Evolutionary conservation across 352 stramenopile genomes (phyloP).

Genomic region (Phytopythium helicoides): DNA sequence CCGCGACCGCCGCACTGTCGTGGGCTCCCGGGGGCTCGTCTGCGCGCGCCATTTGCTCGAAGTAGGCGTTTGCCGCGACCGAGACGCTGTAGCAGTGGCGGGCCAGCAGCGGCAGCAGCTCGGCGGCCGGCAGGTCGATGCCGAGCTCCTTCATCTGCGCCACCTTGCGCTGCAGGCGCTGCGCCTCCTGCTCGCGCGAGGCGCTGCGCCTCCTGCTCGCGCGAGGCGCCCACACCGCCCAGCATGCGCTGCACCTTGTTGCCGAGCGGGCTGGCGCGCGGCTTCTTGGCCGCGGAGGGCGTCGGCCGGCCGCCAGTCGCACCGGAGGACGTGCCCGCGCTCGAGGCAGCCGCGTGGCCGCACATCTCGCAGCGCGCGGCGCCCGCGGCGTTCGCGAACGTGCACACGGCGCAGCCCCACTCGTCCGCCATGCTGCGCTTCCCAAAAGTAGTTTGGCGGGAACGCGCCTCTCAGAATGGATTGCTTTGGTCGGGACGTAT

Average conservation of each 20-base stretch:
- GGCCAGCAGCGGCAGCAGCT: conserved; percentile 55
- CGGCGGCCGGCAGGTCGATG: conserved; percentile 53
- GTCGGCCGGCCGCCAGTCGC: not conserved
- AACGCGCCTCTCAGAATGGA: not conserved
- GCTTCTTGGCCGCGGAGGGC: conserved; percentile 14
- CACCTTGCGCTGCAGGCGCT: conserved; percentile 62
- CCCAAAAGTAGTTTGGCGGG: too few species aligned
- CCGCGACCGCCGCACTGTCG: too few species aligned
- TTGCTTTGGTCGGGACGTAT: too few species aligned
- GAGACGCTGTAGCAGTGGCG: conserved; percentile 76
- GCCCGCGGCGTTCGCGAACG: conserved; percentile 57
- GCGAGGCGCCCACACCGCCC: conserved; percentile 56
- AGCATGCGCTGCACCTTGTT: conserved; percentile 37
- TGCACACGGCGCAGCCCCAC: conserved; percentile 75
- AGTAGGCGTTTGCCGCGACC: conserved; percentile 69
- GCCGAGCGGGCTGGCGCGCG: not conserved
- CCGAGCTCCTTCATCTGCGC: conserved; percentile 74
- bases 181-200: too few species aligned
- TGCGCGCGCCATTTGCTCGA: conserved; percentile 43
- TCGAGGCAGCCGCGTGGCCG: conserved; percentile 11
- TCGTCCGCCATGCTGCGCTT: not conserved
- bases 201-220: conserved; percentile 58
- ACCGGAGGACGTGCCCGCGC: not conserved
- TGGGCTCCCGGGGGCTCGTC: too few species aligned
- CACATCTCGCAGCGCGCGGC: conserved; percentile 62